Evolutionary conservation across 163 green algal genomes (phyloP).

Genomic region (Scenedesmus sp.): DNA sequence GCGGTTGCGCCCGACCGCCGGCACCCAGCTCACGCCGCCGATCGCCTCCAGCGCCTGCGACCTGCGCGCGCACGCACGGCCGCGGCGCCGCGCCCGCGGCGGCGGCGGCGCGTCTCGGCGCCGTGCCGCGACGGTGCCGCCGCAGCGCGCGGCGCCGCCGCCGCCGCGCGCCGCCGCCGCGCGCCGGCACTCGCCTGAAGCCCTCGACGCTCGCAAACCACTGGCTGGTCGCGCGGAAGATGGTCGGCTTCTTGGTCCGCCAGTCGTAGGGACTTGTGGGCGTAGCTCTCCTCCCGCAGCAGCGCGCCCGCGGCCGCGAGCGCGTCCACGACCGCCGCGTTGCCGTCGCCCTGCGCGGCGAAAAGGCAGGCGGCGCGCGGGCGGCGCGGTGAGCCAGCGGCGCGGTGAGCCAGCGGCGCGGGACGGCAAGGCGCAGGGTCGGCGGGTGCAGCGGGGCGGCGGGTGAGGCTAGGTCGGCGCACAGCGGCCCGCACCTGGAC

Average conservation of each 20-base stretch:
- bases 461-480: too few relatives aligned
- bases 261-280: conserved; percentile 99
- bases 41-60: conserved; percentile 86
- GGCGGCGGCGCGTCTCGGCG: not conserved
- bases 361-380: too few relatives aligned
- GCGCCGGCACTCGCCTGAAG: conserved; percentile 76
- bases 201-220: conserved; percentile 98
- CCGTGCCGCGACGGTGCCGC: not conserved
- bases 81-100: too few relatives aligned
- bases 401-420: too few relatives aligned
- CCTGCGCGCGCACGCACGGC: not conserved
- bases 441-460: too few relatives aligned
- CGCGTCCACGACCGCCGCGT: conserved; percentile 81
- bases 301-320: conserved; percentile 73
- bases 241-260: conserved; percentile 99
- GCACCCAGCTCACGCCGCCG: conserved; percentile 82
- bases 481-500: too few relatives aligned
- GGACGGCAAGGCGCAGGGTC: too few relatives aligned
- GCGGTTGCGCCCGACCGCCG: conserved; percentile 81
- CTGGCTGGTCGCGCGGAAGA: conserved; percentile 97
- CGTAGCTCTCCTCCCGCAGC: conserved; percentile 91
- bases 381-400: too few relatives aligned
- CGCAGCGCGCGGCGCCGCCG: too few relatives aligned
- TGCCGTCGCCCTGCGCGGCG: conserved; percentile 79
- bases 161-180: too few relatives aligned